Percentiles rank a stretch among this genome's conserved stretches.
These are phyloP conservation scores for Phytophthora fragariaefolia DNA, from an alignment of 352 stramenopile genomes.

Conservation along the genomic window DNA sequence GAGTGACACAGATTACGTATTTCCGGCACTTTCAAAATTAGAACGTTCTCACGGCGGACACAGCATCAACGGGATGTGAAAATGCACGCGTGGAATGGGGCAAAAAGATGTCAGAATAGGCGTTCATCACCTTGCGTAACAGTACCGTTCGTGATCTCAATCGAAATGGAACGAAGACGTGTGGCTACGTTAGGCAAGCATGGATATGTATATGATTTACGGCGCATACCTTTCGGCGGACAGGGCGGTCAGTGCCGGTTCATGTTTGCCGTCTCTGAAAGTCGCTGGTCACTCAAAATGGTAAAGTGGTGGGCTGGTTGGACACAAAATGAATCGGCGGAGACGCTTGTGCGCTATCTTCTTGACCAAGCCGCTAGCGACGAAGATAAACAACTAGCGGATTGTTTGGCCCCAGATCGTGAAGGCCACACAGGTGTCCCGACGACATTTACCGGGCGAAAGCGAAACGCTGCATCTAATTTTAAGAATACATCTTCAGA, in stretches of 20 bases:
- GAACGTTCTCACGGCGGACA: too few relatives aligned
- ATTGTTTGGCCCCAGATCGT: neutral
- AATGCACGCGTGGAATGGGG: too few relatives aligned
- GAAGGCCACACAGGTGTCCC: neutral
- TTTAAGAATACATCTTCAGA: too few relatives aligned
- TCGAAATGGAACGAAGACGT: neutral
- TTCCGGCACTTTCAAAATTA: too few relatives aligned
- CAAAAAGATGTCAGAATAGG: conserved; percentile 24
- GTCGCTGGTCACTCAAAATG: conserved; percentile 12
- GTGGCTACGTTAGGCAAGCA: conserved; percentile 9
- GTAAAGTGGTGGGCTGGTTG: conserved; percentile 17
- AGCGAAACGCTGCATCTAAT: too few relatives aligned
- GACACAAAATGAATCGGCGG: conserved; percentile 18
- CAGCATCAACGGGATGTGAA: neutral
- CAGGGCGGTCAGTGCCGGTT: conserved; percentile 21
- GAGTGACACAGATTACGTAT: conserved; percentile 17
- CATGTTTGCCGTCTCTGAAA: conserved; percentile 16
- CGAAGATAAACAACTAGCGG: conserved; percentile 3
- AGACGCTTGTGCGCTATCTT: conserved; percentile 15
- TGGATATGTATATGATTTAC: too few relatives aligned
- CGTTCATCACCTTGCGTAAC: conserved; percentile 12
- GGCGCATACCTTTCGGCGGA: conserved; percentile 13
- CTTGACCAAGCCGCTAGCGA: conserved; percentile 12
- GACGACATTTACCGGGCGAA: neutral
- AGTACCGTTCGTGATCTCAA: conserved; percentile 11